Evolutionary conservation across 768 basidiomycete species (phyloP), one percentile per base, ranked within the genome.

Genomic region (Phaffia australis): DNA sequence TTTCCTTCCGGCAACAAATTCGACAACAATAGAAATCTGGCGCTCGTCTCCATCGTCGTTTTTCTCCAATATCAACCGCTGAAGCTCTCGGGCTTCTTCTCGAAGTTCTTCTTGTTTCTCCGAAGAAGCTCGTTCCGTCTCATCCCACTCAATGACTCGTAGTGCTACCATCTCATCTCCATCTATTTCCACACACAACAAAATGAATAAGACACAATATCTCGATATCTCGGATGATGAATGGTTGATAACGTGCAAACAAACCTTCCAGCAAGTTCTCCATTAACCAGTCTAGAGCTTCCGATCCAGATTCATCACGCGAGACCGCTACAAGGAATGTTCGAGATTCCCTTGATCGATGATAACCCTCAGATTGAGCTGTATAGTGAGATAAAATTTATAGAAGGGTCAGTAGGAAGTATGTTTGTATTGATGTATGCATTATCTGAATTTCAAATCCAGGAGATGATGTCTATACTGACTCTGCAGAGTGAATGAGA

Each of bases 151-250:
- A 18, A 94, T 83, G 0, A 94, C 94, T 48, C 94, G 80, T 65
- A 89, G 88, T 11, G 97, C 87, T 65, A 99, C 85, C 25, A 98
- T 78, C 77, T 98, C 94, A 74, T 98, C 94, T 1, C 89, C 88
- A 66, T 78, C 76, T 42, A 42, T 5, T 11, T 42, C 35, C 35
- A 42, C 4, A 42, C 35, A 42, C 6, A 42, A 42, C 11, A 5
- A 5, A 42, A 4, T 42, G 35, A 4, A 5, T 42, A 11, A 42
- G 35, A 42, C 35, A 42, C 4, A 4, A 11, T 42, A 11, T 42
- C 11, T 42, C 35, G 11, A 42, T 42, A 11, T 42, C 11, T 42
- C 6, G 4, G 11, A 42, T 42, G 35, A 42, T 5, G 35, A 42
- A 42, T 11, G 35, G n/a, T n/a, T 42, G 35, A 42, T n/a, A 11